Evolutionary conservation across 768 basidiomycete genomes (phyloP).

Genomic region (Tylopilus sp.): DNA sequence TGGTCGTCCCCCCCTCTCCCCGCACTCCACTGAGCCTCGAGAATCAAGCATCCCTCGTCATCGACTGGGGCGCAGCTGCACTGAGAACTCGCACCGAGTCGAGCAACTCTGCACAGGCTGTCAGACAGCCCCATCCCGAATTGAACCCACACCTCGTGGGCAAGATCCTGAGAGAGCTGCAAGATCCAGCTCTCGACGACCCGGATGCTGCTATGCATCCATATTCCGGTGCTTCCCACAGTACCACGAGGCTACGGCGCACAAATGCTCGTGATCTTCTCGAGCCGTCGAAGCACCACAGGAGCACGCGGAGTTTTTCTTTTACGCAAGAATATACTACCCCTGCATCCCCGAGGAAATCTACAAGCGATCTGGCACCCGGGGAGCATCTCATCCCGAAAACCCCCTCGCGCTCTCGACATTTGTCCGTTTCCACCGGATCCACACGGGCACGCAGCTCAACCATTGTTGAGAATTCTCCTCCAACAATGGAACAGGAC

Average conservation of each 20-base stretch:
- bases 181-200: slow-evolving; percentile 13
- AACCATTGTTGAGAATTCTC: slow-evolving; percentile 7
- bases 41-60: slow-evolving; percentile 49
- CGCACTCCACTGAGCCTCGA: slow-evolving; percentile 44
- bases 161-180: slow-evolving; percentile 23
- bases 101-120: neutral
- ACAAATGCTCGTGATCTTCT: slow-evolving; percentile 24
- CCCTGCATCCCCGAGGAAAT: slow-evolving; percentile 9
- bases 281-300: slow-evolving; percentile 14
- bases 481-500: slow-evolving; percentile 3
- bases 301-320: slow-evolving; percentile 5
- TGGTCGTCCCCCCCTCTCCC: slow-evolving; percentile 42
- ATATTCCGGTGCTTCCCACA: neutral
- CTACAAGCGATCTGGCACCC: slow-evolving; percentile 2
- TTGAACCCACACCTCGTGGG: slow-evolving; percentile 21
- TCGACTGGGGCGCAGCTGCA: slow-evolving; percentile 49
- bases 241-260: slow-evolving; percentile 12
- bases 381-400: slow-evolving; percentile 11
- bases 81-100: slow-evolving; percentile 30
- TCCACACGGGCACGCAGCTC: slow-evolving; percentile 17
- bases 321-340: slow-evolving; percentile 1
- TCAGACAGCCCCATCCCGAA: slow-evolving; percentile 28
- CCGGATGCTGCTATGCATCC: slow-evolving; percentile 6
- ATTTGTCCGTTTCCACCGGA: slow-evolving; percentile 15
- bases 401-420: slow-evolving; percentile 19